Percentiles rank a stretch among this genome's conserved stretches.
Conservation (phyloP, 257 asterid genomes). For the Hygrophila difformis region DNA sequence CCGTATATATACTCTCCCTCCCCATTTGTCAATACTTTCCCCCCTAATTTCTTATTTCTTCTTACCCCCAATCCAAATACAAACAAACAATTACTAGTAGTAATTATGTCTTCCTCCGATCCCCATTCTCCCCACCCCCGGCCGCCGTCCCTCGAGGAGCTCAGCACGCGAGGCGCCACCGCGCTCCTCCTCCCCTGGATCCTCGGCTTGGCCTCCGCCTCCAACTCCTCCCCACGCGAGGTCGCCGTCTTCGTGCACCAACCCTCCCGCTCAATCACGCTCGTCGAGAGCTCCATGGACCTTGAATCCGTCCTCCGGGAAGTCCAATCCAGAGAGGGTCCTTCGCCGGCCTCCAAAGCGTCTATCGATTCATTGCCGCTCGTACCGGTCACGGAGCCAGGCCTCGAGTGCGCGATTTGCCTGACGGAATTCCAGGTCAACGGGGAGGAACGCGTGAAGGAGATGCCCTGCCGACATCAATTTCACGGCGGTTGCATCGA, state of each 20-base stretch:
- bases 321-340: constrained; percentile 10
- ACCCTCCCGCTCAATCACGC: constrained; percentile 18
- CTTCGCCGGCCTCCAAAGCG: constrained; percentile 29
- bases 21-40: too few relatives aligned
- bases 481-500: constrained; percentile 35
- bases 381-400: constrained; percentile 18
- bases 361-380: constrained; percentile 26
- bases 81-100: too few relatives aligned
- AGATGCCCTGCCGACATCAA: constrained; percentile 43
- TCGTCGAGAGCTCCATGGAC: constrained; percentile 18
- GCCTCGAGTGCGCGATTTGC: constrained; percentile 30
- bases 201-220: constrained; percentile 20
- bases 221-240: constrained; percentile 12
- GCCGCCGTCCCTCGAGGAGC: constrained; percentile 13
- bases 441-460: constrained; percentile 19
- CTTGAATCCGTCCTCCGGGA: constrained; percentile 3
- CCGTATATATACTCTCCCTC: background rate
- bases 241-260: constrained; percentile 20
- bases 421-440: constrained; percentile 22
- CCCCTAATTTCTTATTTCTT: background rate
- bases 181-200: constrained; percentile 16
- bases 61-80: too few relatives aligned
- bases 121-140: constrained; percentile 7
- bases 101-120: background rate
- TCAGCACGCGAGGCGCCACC: constrained; percentile 20